Evolutionary conservation across 192 early-diverging fungal genomes (phyloP).

Genomic region (Linnemannia elongata): DNA sequence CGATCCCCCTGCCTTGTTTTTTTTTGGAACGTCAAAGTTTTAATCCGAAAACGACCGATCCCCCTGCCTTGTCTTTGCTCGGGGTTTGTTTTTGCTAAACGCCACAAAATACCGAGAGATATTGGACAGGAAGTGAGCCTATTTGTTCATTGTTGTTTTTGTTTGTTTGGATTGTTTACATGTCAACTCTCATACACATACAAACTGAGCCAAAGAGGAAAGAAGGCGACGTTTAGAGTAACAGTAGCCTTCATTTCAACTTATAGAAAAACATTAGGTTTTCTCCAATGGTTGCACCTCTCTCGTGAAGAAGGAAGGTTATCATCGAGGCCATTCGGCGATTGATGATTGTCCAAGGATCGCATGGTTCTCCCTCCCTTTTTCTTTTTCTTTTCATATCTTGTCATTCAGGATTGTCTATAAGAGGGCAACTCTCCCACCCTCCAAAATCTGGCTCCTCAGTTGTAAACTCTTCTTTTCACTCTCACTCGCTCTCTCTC

Average conservation of each 20-base stretch:
- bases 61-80: background rate
- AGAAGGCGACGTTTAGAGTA: background rate
- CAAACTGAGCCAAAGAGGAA: background rate
- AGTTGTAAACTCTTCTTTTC: constrained; percentile 34
- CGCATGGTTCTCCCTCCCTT: background rate
- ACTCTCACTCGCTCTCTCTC: background rate
- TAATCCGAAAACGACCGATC: no score
- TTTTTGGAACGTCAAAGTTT: no score
- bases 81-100: background rate
- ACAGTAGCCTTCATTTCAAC: background rate
- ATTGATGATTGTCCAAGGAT: background rate
- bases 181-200: background rate
- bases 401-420: background rate
- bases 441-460: constrained; percentile 18
- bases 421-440: constrained; percentile 5
- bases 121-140: background rate
- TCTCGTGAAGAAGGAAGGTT: background rate
- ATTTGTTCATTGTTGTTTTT: background rate
- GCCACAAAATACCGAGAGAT: constrained; percentile 1
- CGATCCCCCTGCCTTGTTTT: background rate
- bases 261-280: background rate
- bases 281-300: background rate
- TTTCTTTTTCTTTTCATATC: constrained; percentile 10
- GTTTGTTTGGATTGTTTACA: background rate
- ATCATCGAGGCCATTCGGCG: background rate